Conservation (phyloP, 192 early-diverging fungal genomes). For the Linnemannia exigua region DNA sequence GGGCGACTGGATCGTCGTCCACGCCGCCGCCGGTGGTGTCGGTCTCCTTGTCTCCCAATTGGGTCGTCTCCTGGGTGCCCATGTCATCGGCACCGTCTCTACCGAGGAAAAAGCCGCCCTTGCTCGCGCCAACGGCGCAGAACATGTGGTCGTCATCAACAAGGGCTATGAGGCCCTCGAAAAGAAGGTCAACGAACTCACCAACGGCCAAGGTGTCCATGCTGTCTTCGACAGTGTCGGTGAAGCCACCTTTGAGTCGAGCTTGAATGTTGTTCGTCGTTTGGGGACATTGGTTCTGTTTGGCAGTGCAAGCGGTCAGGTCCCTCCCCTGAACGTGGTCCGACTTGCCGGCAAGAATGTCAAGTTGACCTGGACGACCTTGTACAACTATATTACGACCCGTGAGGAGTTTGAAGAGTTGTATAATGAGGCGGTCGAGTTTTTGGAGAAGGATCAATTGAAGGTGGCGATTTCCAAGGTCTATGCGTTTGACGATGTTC, state of each 20-base stretch:
- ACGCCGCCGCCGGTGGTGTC: constrained; percentile 93
- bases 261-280: constrained; percentile 68
- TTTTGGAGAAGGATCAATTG: constrained; percentile 70
- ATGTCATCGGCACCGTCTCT: constrained; percentile 88
- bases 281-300: constrained; percentile 82
- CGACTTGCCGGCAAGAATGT: constrained; percentile 76
- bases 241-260: constrained; percentile 82
- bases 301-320: constrained; percentile 87
- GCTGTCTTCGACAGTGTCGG: constrained; percentile 92
- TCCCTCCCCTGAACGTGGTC: constrained; percentile 67
- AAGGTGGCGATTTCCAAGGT: constrained; percentile 76
- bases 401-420: constrained; percentile 74
- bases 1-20: constrained; percentile 84
- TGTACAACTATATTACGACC: constrained; percentile 76
- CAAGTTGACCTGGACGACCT: constrained; percentile 73
- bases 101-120: constrained; percentile 75
- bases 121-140: constrained; percentile 72
- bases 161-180: constrained; percentile 67
- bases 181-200: constrained; percentile 77
- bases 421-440: constrained; percentile 67
- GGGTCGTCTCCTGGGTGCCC: constrained; percentile 77
- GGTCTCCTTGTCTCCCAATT: constrained; percentile 87
- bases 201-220: constrained; percentile 77
- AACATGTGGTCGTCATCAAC: constrained; percentile 79
- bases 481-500: constrained; percentile 80